These are phyloP conservation scores for Canavalia ensiformis DNA, from an alignment of 306 rosid genomes.

Conservation along the genomic window DNA sequence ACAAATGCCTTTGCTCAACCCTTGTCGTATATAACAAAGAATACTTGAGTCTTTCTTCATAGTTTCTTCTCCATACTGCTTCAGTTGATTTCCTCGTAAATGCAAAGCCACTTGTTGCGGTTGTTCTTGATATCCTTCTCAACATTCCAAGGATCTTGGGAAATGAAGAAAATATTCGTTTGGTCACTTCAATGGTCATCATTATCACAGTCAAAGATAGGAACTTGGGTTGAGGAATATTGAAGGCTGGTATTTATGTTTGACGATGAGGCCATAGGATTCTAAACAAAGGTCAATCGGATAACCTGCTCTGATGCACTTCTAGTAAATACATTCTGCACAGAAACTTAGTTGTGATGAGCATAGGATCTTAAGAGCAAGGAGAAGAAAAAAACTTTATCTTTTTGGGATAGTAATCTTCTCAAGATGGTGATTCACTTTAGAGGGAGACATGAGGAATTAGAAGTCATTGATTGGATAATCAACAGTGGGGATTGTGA, in stretches of 20 bases:
- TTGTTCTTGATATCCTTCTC: background rate
- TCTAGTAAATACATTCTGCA: background rate
- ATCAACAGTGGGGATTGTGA: background rate
- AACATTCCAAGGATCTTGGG: background rate
- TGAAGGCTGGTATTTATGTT: background rate
- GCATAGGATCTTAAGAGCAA: background rate
- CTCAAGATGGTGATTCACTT: background rate
- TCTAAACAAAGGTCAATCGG: background rate
- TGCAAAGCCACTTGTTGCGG: background rate
- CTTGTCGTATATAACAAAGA: background rate
- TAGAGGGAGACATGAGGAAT: background rate
- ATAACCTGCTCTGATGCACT: background rate
- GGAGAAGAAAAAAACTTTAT: background rate
- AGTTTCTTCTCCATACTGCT: background rate
- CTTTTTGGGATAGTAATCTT: background rate
- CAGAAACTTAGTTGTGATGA: background rate
- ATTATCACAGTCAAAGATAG: background rate
- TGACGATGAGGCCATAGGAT: background rate
- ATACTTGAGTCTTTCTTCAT: background rate
- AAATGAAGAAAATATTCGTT: background rate
- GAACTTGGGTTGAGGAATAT: background rate
- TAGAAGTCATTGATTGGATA: background rate
- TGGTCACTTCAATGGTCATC: background rate
- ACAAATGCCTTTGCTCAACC: background rate
- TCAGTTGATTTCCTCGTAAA: conserved; percentile 15